A percentile compares a stretch with the other conserved stretches of the same genome.
These are phyloP conservation scores for Cytospora chrysosperma DNA, from an alignment of 2,329 filamentous ascomycete species.

Conservation along the genomic window DNA sequence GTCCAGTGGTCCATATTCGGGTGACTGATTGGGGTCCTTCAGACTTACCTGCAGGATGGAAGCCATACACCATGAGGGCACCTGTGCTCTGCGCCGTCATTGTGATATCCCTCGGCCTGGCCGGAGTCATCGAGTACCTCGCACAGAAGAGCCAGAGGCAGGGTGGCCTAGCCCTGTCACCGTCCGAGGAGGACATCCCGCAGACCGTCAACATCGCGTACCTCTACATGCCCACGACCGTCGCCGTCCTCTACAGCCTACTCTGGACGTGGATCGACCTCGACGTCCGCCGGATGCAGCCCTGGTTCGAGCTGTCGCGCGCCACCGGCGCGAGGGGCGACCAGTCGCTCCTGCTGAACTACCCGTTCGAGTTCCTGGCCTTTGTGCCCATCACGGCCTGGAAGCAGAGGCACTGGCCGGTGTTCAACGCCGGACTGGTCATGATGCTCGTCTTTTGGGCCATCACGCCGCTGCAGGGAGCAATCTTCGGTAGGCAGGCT, in stretches of 20 bases:
- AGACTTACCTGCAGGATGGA: conserved; percentile 35
- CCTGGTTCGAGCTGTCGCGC: conserved; percentile 57
- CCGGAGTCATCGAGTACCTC: conserved; percentile 45
- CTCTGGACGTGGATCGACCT: conserved; percentile 61
- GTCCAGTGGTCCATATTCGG: not conserved
- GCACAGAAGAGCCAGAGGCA: conserved; percentile 39
- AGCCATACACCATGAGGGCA: conserved; percentile 36
- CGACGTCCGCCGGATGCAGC: conserved; percentile 58
- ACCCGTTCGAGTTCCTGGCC: conserved; percentile 45
- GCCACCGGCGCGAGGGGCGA: conserved; percentile 40
- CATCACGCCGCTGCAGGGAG: conserved; percentile 54
- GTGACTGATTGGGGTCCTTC: not conserved
- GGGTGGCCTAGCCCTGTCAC: conserved; percentile 40
- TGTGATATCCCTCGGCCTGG: conserved; percentile 38
- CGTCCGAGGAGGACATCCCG: conserved; percentile 35
- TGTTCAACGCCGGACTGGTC: conserved; percentile 46
- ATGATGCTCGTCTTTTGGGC: conserved; percentile 55
- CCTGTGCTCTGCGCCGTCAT: conserved; percentile 40
- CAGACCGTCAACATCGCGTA: conserved; percentile 39
- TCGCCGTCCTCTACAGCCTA: conserved; percentile 55
- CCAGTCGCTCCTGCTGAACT: conserved; percentile 51
- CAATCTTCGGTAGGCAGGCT: conserved; percentile 46
- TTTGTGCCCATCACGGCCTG: conserved; percentile 35
- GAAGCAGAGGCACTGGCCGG: conserved; percentile 50
- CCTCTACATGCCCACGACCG: conserved; percentile 52